phyloP scores from a whole-genome alignment of 495 filamentous ascomycete species.

The Aspergillus ostianus region DNA sequence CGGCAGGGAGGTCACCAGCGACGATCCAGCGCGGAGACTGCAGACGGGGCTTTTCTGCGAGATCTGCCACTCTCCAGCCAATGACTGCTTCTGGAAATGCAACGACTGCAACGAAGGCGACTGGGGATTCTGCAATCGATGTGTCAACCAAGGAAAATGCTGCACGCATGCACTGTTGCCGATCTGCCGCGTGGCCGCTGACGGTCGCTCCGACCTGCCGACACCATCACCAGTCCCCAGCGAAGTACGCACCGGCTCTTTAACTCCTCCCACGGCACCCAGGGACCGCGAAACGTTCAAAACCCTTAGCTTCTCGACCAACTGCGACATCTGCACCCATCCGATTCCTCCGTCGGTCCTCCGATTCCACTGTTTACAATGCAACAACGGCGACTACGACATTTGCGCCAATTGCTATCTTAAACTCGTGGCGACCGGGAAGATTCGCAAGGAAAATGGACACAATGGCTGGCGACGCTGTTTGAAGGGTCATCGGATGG shows the following conservation, averaged over 20 bases:
- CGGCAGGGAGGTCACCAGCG: conserved; percentile 49
- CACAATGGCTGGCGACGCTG: conserved; percentile 79
- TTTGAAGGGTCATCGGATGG: conserved; percentile 77
- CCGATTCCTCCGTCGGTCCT: conserved; percentile 64
- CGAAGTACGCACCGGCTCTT: conserved; percentile 21
- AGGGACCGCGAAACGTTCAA: conserved; percentile 44
- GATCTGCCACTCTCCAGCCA: conserved; percentile 65
- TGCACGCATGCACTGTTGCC: conserved; percentile 79
- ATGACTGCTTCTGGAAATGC: conserved; percentile 83
- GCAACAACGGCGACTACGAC: conserved; percentile 76
- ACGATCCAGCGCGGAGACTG: conserved; percentile 64
- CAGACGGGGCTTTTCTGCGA: conserved; percentile 81
- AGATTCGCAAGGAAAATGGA: conserved; percentile 71
- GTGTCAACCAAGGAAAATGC: conserved; percentile 71
- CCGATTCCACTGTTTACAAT: conserved; percentile 73
- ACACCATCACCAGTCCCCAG: conserved; percentile 15
- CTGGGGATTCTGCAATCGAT: conserved; percentile 85
- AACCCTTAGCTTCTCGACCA: conserved; percentile 64
- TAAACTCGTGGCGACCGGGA: conserved; percentile 55
- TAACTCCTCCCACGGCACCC: conserved; percentile 33
- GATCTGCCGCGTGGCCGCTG: conserved; percentile 44
- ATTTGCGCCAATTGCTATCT: conserved; percentile 76
- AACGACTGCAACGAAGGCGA: conserved; percentile 80
- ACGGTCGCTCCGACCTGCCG: conserved; percentile 20
- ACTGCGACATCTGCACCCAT: conserved; percentile 71